These are phyloP conservation scores for Apostasia ramifera DNA, from an alignment of 106 monocot species.

Conservation along the genomic window DNA sequence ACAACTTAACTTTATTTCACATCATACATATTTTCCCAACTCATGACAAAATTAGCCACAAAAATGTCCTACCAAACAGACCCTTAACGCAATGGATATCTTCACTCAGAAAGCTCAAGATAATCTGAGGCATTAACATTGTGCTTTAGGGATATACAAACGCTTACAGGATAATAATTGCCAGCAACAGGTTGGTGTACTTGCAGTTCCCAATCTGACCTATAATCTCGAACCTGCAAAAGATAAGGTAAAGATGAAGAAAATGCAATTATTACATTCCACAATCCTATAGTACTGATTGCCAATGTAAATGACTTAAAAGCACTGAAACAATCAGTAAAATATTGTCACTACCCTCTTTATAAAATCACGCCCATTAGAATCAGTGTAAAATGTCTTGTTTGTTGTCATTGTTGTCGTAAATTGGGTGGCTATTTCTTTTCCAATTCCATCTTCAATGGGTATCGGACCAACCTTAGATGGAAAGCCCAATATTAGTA, in stretches of 20 bases:
- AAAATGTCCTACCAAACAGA: too few species aligned
- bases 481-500: neutral
- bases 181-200: slow-evolving; percentile 94
- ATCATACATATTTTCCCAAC: too few species aligned
- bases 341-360: slow-evolving; percentile 55
- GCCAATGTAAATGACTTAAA: too few species aligned
- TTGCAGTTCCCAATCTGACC: slow-evolving; percentile 82
- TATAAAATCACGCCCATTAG: slow-evolving; percentile 93
- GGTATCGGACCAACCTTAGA: slow-evolving; percentile 88
- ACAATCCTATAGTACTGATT: too few species aligned
- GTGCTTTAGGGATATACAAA: neutral
- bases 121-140: too few species aligned
- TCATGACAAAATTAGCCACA: too few species aligned
- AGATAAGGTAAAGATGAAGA: neutral
- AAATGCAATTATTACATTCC: neutral
- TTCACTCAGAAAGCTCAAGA: too few species aligned
- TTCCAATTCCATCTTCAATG: slow-evolving; percentile 66
- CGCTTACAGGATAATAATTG: slow-evolving; percentile 97
- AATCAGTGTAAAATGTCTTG: slow-evolving; percentile 93
- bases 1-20: too few species aligned
- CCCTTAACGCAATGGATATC: too few species aligned
- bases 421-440: slow-evolving; percentile 70
- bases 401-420: slow-evolving; percentile 50
- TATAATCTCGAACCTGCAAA: slow-evolving; percentile 90
- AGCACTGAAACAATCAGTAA: neutral